Percentiles rank a stretch among this genome's conserved stretches.
phyloP scores from a whole-genome alignment of 202 grass and related monocot genomes.

The Schoenoplectus triqueter region DNA sequence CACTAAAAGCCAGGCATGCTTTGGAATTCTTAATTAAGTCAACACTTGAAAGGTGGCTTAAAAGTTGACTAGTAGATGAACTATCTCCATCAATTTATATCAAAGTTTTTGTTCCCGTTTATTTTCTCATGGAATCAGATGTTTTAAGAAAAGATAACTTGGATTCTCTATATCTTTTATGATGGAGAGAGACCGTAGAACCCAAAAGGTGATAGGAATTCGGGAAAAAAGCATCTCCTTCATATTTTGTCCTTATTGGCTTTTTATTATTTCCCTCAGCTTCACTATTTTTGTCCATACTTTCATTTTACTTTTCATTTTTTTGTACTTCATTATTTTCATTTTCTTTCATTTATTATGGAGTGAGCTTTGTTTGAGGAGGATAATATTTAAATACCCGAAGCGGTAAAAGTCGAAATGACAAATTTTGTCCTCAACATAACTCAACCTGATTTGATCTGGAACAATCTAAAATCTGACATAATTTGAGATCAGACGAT shows the following conservation, averaged over 20 bases:
- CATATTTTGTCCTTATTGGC: slow-evolving; percentile 21
- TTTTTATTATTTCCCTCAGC: background rate
- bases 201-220: background rate
- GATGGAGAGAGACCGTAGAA: slow-evolving; percentile 31
- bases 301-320: background rate
- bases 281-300: background rate
- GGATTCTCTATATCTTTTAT: slow-evolving; percentile 39
- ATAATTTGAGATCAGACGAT: no score
- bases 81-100: slow-evolving; percentile 36
- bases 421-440: no score
- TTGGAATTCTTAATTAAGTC: slow-evolving; percentile 9
- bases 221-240: background rate
- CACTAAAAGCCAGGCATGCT: slow-evolving; percentile 37
- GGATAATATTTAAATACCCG: no score
- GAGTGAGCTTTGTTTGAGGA: background rate
- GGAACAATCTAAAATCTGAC: no score
- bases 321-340: background rate
- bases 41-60: slow-evolving; percentile 37
- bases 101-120: background rate
- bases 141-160: slow-evolving; percentile 32
- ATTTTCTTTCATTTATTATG: background rate
- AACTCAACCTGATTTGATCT: no score
- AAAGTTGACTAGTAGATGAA: slow-evolving; percentile 44
- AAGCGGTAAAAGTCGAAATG: background rate
- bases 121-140: slow-evolving; percentile 36